phyloP scores from a whole-genome alignment of 805 yeast species.

The Blastobotrys mokoenaii region DNA sequence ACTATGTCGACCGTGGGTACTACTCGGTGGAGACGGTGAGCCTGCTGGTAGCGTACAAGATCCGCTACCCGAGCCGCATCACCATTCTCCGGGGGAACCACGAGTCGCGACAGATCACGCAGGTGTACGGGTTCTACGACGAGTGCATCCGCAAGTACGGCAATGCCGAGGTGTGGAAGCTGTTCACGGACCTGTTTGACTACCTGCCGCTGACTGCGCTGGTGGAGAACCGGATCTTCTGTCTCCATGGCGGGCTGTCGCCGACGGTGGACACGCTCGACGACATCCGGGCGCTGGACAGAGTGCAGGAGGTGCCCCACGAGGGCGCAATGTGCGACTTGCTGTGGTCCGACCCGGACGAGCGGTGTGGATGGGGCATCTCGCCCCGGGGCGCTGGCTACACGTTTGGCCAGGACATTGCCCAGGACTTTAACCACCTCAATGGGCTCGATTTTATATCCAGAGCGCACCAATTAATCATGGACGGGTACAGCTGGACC shows the following conservation, averaged over 20 bases:
- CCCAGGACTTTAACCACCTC: conserved; percentile 88
- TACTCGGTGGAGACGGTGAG: conserved; percentile 89
- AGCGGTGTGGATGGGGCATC: conserved; percentile 95
- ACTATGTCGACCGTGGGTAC: conserved; percentile 83
- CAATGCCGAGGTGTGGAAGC: conserved; percentile 86
- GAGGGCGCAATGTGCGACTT: conserved; percentile 98
- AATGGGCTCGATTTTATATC: conserved; percentile 80
- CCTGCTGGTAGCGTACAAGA: conserved; percentile 83
- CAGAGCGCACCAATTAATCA: conserved; percentile 94
- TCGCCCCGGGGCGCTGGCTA: conserved; percentile 98
- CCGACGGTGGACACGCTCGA: conserved; percentile 92
- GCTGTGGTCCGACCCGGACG: conserved; percentile 96
- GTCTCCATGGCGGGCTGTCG: conserved; percentile 90
- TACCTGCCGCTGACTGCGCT: conserved; percentile 90
- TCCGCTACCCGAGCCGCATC: conserved; percentile 83
- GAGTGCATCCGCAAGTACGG: conserved; percentile 93
- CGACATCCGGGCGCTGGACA: conserved; percentile 81
- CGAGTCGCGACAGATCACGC: conserved; percentile 92
- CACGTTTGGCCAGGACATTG: conserved; percentile 93
- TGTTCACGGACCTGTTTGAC: conserved; percentile 85
- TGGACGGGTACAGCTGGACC: conserved; percentile 93
- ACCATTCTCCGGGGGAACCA: conserved; percentile 92
- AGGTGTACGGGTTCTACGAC: conserved; percentile 92
- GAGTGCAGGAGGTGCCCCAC: conserved; percentile 94
- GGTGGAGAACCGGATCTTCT: conserved; percentile 83